A percentile compares a stretch with the other conserved stretches of the same genome.
Conservation (phyloP, 306 rosid species). For the Chamaecrista fasciculata region DNA sequence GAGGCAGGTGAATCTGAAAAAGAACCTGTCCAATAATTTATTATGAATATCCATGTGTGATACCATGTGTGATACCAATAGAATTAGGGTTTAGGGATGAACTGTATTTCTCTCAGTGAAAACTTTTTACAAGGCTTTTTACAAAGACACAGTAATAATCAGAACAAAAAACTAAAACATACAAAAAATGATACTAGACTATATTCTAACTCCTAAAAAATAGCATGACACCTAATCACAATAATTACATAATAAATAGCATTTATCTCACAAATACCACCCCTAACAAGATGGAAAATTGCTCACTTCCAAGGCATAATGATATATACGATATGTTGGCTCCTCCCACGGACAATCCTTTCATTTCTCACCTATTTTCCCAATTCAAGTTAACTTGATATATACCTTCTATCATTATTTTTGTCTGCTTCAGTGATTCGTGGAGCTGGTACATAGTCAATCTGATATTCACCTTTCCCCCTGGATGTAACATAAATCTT, state of each 20-base stretch:
- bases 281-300: not conserved
- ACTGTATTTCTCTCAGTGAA: too few species aligned
- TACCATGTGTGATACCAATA: too few species aligned
- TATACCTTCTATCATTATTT: constrained; percentile 74
- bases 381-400: constrained; percentile 21
- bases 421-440: constrained; percentile 94
- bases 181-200: too few species aligned
- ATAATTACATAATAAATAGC: too few species aligned
- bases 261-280: too few species aligned
- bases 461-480: constrained; percentile 85
- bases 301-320: constrained; percentile 11
- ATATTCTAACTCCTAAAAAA: too few species aligned
- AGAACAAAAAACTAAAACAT: too few species aligned
- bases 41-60: constrained; percentile 3
- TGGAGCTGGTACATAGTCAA: constrained; percentile 89
- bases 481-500: constrained; percentile 32
- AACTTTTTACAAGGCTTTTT: too few species aligned
- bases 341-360: constrained; percentile 3
- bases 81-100: too few species aligned
- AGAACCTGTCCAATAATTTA: constrained; percentile 7
- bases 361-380: constrained; percentile 11
- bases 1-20: not conserved
- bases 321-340: constrained; percentile 1
- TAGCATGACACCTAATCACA: too few species aligned
- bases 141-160: too few species aligned